Base-by-base conservation (phyloP, 1,284 basidiomycete genomes). In the Golubevia sp. region DNA sequence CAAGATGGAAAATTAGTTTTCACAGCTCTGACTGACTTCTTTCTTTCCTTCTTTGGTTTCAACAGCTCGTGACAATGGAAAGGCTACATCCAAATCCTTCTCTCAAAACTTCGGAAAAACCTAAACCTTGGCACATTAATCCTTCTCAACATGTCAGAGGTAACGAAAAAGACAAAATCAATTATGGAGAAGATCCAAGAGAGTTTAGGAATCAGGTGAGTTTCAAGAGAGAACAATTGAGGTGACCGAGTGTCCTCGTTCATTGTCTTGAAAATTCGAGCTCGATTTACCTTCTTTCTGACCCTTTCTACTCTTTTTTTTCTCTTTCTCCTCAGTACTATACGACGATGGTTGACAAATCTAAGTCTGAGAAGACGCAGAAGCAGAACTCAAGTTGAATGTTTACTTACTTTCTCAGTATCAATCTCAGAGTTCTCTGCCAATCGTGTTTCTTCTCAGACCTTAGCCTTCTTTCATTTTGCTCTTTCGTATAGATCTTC, bases 31-130 rank as follows among this genome's bases (percentile, higher is more conserved):
- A 21, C 15, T 13, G 15, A 23, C n/a, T 25, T 27, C 44, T 20
- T 27, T 25, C 58, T 26, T 27, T 49, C 2, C 2, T 27, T 27
- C 13, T 24, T 2, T 3, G 1, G 2, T 49, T 26, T 21, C 2
- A 3, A 21, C 73, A 77, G 67, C 63, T 82, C 13, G 79, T 78
- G 54, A 79, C 76, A 3, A 61, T 79, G 60, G 70, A 78, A 59
- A 78, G 77, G 66, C 57, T 71, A 1, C 61, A 65, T 25, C 61
- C 64, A 52, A 25, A 7, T 38, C 18, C 34, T 34, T 15, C 8
- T 13, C 3, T 20, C n/a, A 15, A 34, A 25, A 65, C 23, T 59
- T 59, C 3, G 48, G 65, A 56, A 62, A 66, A 56, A 51, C 64
- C 3, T 62, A 72, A 27, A 27, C 13, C 23, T 18, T 20, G 20